Base-by-base conservation (phyloP, 768 basidiomycete species). In the Trametes maxima region DNA sequence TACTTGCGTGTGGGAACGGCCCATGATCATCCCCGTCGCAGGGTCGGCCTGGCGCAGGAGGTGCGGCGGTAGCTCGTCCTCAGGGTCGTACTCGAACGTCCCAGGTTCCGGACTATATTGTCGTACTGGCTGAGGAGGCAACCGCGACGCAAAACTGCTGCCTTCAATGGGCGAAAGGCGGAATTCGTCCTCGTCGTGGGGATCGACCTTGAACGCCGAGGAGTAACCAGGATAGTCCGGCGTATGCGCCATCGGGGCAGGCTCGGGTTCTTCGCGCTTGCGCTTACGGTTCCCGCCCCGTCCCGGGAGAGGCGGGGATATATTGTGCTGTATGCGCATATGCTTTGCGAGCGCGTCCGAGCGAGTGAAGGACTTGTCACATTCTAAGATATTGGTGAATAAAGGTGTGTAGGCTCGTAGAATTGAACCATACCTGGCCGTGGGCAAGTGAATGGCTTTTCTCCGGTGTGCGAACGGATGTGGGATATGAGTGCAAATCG, bases 291-390 rank as follows among this genome's bases (percentile, higher is more conserved):
- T 78, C 22, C 88, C 88, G 45, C 88, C 90, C 40, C 89, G 82
- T 5, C 87, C 86, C 0, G 92, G 88, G 1, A 85, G 79, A 0
- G 91, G 89, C 0, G 89, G 87, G 1, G 80, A 80, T 70, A 90
- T 86, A 67, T 89, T 87, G 75, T 94, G 91, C 69, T 95, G 91
- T 35, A 91, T 85, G 24, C 93, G 88, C 85, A 94, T 89, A 73
- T 97, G 95, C 70, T 96, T 96, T 21, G 88, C 88, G 19, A 96
- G 85, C 10, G 95, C 94, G 75, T 97, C 95, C 1, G 94, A 94
- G 44, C 95, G 93, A 10, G 94, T 95, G 74, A 98, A 98, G 0
- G 92, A 89, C 68, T 94, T 95, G 79, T 93, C 92, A 71, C 95
- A 98, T 77, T 95, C 95, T 95, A 68, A 19, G 21, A 35, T 45